Conservation (phyloP, 345 rosid genomes). For the Dovyalis caffra region DNA sequence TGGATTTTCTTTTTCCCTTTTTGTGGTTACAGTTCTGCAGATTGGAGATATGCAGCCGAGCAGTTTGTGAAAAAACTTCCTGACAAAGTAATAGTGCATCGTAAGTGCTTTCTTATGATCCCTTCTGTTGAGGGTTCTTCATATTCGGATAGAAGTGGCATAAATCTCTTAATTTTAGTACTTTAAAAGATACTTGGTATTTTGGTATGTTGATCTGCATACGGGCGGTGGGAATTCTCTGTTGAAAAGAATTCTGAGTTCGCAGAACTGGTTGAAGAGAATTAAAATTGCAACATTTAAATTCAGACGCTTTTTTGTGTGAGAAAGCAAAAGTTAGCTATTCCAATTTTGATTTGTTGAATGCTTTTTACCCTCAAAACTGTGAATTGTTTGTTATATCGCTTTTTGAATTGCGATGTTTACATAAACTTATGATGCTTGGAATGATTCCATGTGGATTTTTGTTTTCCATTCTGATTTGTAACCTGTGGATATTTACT, state of each 20-base stretch:
- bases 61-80: conserved; percentile 86
- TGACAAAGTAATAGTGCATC: conserved; percentile 75
- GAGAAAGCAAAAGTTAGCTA: background rate
- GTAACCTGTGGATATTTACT: too few species aligned
- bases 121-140: background rate
- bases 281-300: background rate
- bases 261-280: too few species aligned
- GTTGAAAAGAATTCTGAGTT: too few species aligned
- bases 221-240: too few species aligned
- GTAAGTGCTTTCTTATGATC: conserved; percentile 47
- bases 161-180: background rate
- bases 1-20: background rate
- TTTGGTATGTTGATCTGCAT: background rate
- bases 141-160: background rate
- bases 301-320: background rate
- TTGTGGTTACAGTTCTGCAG: conserved; percentile 55
- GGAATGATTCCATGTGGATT: background rate
- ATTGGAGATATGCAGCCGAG: conserved; percentile 88
- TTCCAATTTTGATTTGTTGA: background rate
- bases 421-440: background rate
- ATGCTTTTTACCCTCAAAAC: too few species aligned
- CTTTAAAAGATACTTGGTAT: background rate
- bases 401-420: background rate
- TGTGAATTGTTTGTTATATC: conserved; percentile 1
- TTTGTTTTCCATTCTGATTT: too few species aligned